Base-by-base conservation (phyloP, 441 rosid genomes). In the Mallotus japonicus region DNA sequence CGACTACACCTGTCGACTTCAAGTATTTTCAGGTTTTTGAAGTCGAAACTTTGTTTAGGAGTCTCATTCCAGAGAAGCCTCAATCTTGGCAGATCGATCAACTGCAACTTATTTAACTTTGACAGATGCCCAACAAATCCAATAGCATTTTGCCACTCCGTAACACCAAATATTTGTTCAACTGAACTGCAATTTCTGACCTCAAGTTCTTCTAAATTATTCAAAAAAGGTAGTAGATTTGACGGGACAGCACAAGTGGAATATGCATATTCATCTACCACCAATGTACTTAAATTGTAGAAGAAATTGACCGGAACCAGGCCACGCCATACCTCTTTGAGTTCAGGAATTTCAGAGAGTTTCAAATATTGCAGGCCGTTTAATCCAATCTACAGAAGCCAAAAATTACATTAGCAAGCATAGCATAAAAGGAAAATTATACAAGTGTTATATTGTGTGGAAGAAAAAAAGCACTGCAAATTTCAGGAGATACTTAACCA, bases 1-100 rank as follows among this genome's bases (percentile, higher is more conserved):
- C 76, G 73, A 72, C 77, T 53, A 24, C 78, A 77, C 14, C 62
- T 75, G 24, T 68, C 40, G 67, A 75, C 12, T 3, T 68, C 56
- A 6, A 80, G 20, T 8, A 1, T 15, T 53, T 15, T 65, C 3
- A 80, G 77, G 57, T 61, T 62, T 16, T 14, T 47, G 8, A 80
- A 72, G 32, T 37, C 24, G 49, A 62, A 57, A 19, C 11, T 24
- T 11, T 28, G 55, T 14, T 0, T 51, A 17, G 16, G 8, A 61
- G 67, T 10, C 12, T 12, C 20, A 11, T 32, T 55, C 60, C 73
- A 77, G 12, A 72, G 13, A 7, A 53, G 17, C 20, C 46, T 54
- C 64, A 77, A 8, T 12, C 50, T 67, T 14, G 79, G 73, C 44
- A 77, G 22, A 60, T 72, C 72, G 46, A 60, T 71, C 40, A 77